A percentile compares a stretch with the other conserved stretches of the same genome.
phyloP scores from a whole-genome alignment of 352 stramenopile species.

The Globisporangium nodosum region DNA sequence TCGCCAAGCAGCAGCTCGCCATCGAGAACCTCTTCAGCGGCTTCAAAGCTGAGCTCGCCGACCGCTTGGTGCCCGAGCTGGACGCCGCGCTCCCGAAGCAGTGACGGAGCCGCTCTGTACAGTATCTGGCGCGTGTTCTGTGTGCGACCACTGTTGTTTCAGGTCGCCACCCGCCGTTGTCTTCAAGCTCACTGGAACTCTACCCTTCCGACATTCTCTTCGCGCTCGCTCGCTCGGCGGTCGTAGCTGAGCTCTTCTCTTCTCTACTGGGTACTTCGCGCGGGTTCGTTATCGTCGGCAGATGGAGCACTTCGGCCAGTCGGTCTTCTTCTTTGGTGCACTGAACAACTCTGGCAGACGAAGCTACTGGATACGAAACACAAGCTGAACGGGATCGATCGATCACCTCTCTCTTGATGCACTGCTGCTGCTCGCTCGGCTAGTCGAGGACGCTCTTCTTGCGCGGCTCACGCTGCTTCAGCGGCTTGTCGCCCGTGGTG shows the following conservation, averaged over 20 bases:
- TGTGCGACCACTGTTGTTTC: no score
- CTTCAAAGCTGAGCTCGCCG: slow-evolving; percentile 26
- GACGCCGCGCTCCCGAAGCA: slow-evolving; percentile 8
- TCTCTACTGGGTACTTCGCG: no score
- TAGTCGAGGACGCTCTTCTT: slow-evolving; percentile 73
- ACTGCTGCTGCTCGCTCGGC: neutral
- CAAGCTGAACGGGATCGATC: neutral
- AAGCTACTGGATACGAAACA: neutral
- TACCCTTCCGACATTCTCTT: no score
- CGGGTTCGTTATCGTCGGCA: no score
- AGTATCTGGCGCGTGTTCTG: neutral
- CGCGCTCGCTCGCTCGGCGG: no score
- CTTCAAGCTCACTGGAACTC: neutral
- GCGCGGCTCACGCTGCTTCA: slow-evolving; percentile 23
- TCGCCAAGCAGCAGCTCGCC: slow-evolving; percentile 6
- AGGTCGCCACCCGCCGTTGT: neutral
- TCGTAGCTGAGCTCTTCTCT: no score
- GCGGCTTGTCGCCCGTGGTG: slow-evolving; percentile 50
- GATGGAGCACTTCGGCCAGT: no score
- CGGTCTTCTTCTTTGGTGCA: neutral
- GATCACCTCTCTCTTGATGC: neutral
- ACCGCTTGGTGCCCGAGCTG: slow-evolving; percentile 23
- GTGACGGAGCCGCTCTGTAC: slow-evolving; percentile 2
- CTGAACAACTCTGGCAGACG: neutral
- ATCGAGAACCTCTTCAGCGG: slow-evolving; percentile 15